Base-by-base conservation (phyloP, 768 basidiomycete genomes). In the Termitomyces sp. region DNA sequence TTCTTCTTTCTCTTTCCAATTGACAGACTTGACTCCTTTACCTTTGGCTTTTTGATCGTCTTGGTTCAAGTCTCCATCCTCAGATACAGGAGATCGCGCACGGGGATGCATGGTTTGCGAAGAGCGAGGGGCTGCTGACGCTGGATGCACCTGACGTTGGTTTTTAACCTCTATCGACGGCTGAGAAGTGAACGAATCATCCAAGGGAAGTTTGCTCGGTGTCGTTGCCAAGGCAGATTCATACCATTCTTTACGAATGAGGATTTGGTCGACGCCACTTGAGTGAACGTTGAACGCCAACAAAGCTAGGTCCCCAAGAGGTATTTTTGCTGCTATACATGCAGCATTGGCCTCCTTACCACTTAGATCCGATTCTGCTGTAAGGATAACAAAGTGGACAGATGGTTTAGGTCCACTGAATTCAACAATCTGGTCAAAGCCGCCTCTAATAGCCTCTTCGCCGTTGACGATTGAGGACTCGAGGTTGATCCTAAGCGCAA, bases 241-340 rank as follows among this genome's bases (percentile, higher is more conserved):
- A 63, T 82, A 91, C 88, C 90, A 91, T 66, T 94, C 92, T 69
- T 84, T 89, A 61, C 88, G 83, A 63, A 94, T 87, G 53, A 94
- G 80, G 29, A 94, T 84, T 66, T 94, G 92, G 66, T 94, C 92
- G 14, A 94, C 92, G 37, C 92, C 92, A n/a, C 81, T 83, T 18
- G 88, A 86, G 67, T 93, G 92, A n/a, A 94, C 90, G 2, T 88
- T 90, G 72, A 92, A 94, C 31, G 89, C 90, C 5, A 92, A 88
- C 51, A 94, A 77, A 26, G 90, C 89, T 37, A 92, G 75, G 61
- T 92, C 87, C 41, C 88, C 87, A 1, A 86, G 83, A 6, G 80
- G 77, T 5, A 92, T 78, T 65, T 92, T 92, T 3, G 90, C 90
- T 3, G 90, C 90, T 22, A 90, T 78, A 61, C 90, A 92, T 6